A percentile compares a stretch with the other conserved stretches of the same genome.
These are phyloP conservation scores for Cutaneotrichosporon cutaneum DNA, from an alignment of 1,284 basidiomycete genomes.

Conservation along the genomic window DNA sequence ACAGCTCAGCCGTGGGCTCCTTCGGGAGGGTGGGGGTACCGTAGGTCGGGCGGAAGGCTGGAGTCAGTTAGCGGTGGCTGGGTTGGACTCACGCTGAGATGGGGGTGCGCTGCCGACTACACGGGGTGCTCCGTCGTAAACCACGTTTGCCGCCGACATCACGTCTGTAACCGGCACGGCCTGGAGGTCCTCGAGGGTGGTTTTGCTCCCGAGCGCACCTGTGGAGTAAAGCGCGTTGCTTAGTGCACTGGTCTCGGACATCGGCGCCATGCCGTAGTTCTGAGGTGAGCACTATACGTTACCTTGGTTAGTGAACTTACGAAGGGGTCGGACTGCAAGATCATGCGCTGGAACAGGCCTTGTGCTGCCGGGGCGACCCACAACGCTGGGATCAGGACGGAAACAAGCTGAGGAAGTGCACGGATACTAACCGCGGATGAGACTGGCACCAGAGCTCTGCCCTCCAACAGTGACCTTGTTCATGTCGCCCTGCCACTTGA, in stretches of 20 bases:
- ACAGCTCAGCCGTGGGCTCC: slow-evolving; percentile 63
- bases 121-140: slow-evolving; percentile 41
- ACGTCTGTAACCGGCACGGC: slow-evolving; percentile 59
- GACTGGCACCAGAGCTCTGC: slow-evolving; percentile 78
- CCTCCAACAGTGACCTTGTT: slow-evolving; percentile 76
- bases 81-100: slow-evolving; percentile 31
- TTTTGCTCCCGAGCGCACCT: slow-evolving; percentile 46
- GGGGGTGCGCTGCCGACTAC: slow-evolving; percentile 29
- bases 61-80: background rate
- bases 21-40: slow-evolving; percentile 32
- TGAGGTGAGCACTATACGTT: background rate
- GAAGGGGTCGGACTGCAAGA: slow-evolving; percentile 74
- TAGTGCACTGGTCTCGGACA: slow-evolving; percentile 60
- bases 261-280: slow-evolving; percentile 67
- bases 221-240: slow-evolving; percentile 60
- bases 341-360: slow-evolving; percentile 67
- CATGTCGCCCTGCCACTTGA: slow-evolving; percentile 64
- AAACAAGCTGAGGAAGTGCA: too few species aligned
- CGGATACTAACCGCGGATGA: slow-evolving; percentile 61
- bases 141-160: slow-evolving; percentile 56
- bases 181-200: slow-evolving; percentile 57
- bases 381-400: slow-evolving; percentile 55
- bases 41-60: slow-evolving; percentile 44
- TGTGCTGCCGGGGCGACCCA: slow-evolving; percentile 66
- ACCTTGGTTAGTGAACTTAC: slow-evolving; percentile 47